These are phyloP conservation scores for Fusarium chuoi DNA, from an alignment of 2,329 filamentous ascomycete genomes.

Conservation along the genomic window DNA sequence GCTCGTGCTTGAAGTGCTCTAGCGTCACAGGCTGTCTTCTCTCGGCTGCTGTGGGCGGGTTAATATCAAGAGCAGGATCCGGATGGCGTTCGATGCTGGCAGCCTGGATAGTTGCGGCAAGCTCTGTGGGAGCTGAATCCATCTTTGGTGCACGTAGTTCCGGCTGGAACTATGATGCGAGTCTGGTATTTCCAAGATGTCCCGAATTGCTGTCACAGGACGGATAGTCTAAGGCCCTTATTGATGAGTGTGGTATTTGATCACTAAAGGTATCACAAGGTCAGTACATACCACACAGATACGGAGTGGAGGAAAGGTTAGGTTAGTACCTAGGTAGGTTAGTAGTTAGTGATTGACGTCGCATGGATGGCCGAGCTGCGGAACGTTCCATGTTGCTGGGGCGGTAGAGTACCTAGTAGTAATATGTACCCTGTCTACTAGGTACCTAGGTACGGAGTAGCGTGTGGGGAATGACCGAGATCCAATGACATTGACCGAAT, in stretches of 20 bases:
- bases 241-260: neutral
- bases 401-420: slow-evolving; percentile 38
- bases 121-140: slow-evolving; percentile 68
- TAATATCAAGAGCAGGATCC: slow-evolving; percentile 78
- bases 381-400: slow-evolving; percentile 44
- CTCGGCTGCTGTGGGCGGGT: slow-evolving; percentile 80
- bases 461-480: neutral
- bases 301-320: neutral
- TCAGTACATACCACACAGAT: neutral
- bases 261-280: neutral
- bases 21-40: slow-evolving; percentile 54
- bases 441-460: too few species aligned
- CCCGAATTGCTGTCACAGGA: neutral
- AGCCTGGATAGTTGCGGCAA: slow-evolving; percentile 83
- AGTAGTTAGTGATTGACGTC: slow-evolving; percentile 30
- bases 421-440: too few species aligned
- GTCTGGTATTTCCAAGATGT: neutral
- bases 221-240: neutral
- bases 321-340: neutral
- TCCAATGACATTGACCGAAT: neutral
- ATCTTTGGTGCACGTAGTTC: slow-evolving; percentile 52
- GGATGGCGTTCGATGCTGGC: slow-evolving; percentile 80
- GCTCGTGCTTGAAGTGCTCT: slow-evolving; percentile 30
- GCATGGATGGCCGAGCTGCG: slow-evolving; percentile 20
- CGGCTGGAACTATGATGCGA: neutral